Percentiles rank a stretch among this genome's conserved stretches.
Conservation (phyloP, 2,329 filamentous ascomycete genomes). For the Lasiodiplodia hormozganensis region DNA sequence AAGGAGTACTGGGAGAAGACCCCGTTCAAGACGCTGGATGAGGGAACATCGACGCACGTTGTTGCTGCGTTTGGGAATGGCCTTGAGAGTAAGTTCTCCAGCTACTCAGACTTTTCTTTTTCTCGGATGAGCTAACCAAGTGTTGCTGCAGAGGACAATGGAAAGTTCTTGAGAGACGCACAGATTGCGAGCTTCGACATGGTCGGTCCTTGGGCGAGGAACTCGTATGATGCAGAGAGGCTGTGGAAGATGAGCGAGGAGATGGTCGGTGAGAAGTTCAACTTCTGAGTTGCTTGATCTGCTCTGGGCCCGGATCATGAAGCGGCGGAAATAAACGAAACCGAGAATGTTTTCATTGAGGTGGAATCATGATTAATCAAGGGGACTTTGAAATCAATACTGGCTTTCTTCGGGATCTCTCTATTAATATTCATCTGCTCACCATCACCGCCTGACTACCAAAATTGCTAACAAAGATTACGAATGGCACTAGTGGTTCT, state of each 20-base stretch:
- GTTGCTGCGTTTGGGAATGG: conserved; percentile 41
- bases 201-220: conserved; percentile 35
- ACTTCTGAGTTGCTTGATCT: not conserved
- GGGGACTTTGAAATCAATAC: not conserved
- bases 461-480: no score
- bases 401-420: no score
- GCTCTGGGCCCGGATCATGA: not conserved
- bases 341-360: not conserved
- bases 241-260: conserved; percentile 45
- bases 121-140: not conserved
- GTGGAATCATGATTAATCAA: not conserved
- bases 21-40: conserved; percentile 37
- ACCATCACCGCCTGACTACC: no score
- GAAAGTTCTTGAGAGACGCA: conserved; percentile 39
- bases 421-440: no score
- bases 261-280: conserved; percentile 40
- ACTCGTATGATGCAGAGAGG: conserved; percentile 37
- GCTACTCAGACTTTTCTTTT: fast-evolving
- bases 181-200: conserved; percentile 33
- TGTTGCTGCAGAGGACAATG: conserved; percentile 33
- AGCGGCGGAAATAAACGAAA: not conserved
- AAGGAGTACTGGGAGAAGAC: conserved; percentile 12
- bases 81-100: conserved; percentile 30
- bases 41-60: conserved; percentile 42
- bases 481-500: no score